Evolutionary conservation across 306 rosid species (phyloP).

Genomic region (Sechiopsis laciniata): DNA sequence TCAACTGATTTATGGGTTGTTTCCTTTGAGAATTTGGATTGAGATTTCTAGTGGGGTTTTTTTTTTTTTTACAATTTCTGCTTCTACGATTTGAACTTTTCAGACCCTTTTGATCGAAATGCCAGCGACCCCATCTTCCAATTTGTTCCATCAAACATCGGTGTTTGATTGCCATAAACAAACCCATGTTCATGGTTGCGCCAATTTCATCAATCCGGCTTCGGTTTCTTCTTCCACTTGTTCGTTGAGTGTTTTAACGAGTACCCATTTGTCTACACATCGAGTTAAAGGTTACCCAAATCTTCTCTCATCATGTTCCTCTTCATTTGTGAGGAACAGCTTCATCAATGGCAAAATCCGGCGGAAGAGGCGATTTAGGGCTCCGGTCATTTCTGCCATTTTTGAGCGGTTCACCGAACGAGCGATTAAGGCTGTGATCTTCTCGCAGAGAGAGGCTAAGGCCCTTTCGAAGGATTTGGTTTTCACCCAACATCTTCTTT

Average conservation of each 20-base stretch:
- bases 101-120: not conserved
- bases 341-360: not conserved
- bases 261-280: not conserved
- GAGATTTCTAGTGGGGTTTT: not conserved
- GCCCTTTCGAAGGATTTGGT: constrained; percentile 52
- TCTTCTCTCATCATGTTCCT: not conserved
- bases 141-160: not conserved
- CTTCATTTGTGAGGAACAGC: not conserved
- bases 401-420: constrained; percentile 79
- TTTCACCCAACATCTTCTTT: constrained; percentile 58
- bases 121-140: constrained; percentile 15
- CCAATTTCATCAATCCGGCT: not conserved
- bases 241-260: constrained; percentile 8
- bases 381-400: constrained; percentile 31
- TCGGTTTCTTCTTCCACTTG: constrained; percentile 19
- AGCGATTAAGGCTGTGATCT: constrained; percentile 61
- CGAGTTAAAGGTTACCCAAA: constrained; percentile 10
- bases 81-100: not conserved
- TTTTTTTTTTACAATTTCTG: not conserved
- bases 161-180: constrained; percentile 12
- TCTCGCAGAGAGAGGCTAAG: constrained; percentile 68
- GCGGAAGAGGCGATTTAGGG: constrained; percentile 24
- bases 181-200: constrained; percentile 14
- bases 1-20: not conserved
- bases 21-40: not conserved